phyloP scores from a whole-genome alignment of 345 rosid genomes.

The Euphorbia pulcherrima region DNA sequence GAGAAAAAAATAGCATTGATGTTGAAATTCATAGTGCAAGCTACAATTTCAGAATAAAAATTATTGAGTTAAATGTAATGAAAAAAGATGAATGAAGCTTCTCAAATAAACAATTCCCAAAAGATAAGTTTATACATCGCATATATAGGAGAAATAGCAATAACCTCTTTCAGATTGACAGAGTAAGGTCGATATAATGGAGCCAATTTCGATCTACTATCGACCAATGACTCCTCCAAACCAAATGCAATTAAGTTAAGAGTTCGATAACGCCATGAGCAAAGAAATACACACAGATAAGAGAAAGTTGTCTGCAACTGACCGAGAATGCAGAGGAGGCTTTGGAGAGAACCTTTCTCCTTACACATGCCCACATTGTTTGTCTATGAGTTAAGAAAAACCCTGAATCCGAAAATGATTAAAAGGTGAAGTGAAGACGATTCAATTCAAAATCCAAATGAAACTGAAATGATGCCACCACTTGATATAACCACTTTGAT shows the following conservation, averaged over 20 bases:
- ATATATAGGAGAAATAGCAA: background rate
- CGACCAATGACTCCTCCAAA: slow-evolving; percentile 18
- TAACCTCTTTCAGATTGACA: slow-evolving; percentile 22
- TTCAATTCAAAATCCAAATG: no score
- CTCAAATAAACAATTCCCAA: background rate
- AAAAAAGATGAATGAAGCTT: background rate
- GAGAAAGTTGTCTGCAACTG: slow-evolving; percentile 9
- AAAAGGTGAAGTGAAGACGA: no score
- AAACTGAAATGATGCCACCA: no score
- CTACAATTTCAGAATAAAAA: background rate
- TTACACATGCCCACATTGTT: slow-evolving; percentile 31
- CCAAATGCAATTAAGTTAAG: slow-evolving; percentile 1
- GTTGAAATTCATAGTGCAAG: no score
- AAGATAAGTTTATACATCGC: no score
- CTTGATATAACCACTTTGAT: no score
- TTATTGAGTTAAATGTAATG: no score
- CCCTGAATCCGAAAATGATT: no score
- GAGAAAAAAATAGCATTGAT: background rate
- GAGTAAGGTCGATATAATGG: slow-evolving; percentile 21
- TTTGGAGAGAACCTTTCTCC: slow-evolving; percentile 23
- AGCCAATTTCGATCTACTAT: slow-evolving; percentile 8
- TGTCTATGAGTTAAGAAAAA: background rate
- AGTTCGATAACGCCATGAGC: no score
- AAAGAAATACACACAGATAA: background rate
- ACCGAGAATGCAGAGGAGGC: slow-evolving; percentile 24